phyloP scores from a whole-genome alignment of 2,329 filamentous ascomycete genomes.

The Neobulgaria alba region DNA sequence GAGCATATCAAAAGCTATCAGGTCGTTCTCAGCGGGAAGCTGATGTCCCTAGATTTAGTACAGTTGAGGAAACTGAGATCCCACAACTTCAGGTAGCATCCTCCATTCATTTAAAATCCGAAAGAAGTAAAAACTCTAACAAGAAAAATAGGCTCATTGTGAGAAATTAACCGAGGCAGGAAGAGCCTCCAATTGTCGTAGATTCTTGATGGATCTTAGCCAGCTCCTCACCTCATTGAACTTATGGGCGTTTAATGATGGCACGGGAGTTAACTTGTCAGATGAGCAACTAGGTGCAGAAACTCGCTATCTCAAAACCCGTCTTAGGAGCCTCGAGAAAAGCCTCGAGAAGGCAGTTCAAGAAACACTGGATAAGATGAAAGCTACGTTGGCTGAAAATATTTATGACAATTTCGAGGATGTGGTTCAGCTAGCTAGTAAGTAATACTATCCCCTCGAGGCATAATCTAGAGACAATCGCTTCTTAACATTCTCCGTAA shows the following conservation, averaged over 20 bases:
- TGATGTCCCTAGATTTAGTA: slow-evolving; percentile 42
- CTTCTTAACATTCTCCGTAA: too few relatives aligned
- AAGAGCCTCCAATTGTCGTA: slow-evolving; percentile 35
- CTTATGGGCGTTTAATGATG: slow-evolving; percentile 40
- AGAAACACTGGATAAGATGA: slow-evolving; percentile 32
- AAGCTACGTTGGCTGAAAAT: slow-evolving; percentile 34
- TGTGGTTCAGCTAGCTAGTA: slow-evolving; percentile 13
- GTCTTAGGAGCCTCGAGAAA: slow-evolving; percentile 33
- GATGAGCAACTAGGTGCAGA: slow-evolving; percentile 33
- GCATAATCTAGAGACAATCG: too few relatives aligned
- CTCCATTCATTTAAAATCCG: not conserved
- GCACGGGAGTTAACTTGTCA: slow-evolving; percentile 33
- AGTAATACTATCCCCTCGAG: too few relatives aligned
- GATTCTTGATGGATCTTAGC: slow-evolving; percentile 43
- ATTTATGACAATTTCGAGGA: slow-evolving; percentile 37
- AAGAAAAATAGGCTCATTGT: slow-evolving; percentile 37
- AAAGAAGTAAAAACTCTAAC: slow-evolving; percentile 12
- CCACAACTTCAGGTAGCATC: slow-evolving; percentile 3
- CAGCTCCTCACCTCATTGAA: slow-evolving; percentile 44
- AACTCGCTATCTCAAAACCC: slow-evolving; percentile 30
- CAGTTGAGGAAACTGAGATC: slow-evolving; percentile 44
- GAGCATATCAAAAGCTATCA: slow-evolving; percentile 54
- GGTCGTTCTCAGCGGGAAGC: slow-evolving; percentile 45
- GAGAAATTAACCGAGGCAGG: slow-evolving; percentile 45
- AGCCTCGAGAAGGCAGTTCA: slow-evolving; percentile 34